A percentile compares a stretch with the other conserved stretches of the same genome.
Conservation (phyloP, 192 early-diverging fungal species). For the Podila epigama region DNA sequence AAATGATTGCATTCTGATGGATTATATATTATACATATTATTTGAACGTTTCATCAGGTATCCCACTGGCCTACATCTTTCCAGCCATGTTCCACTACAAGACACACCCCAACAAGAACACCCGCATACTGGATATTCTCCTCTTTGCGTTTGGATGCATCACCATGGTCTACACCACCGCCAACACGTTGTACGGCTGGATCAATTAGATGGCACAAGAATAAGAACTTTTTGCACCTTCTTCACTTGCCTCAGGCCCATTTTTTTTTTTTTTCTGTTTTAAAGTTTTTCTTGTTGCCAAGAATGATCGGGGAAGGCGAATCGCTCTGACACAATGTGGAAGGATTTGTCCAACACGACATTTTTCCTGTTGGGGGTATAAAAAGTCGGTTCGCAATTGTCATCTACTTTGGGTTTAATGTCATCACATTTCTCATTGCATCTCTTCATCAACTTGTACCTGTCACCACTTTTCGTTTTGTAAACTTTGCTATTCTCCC, state of each 20-base stretch:
- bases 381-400: no score
- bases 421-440: no score
- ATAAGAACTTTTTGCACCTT: background rate
- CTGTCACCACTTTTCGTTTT: no score
- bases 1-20: background rate
- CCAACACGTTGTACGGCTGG: conserved; percentile 75
- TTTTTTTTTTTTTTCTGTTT: no score
- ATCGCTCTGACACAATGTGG: no score
- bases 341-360: no score
- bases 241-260: background rate
- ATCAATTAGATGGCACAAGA: conserved; percentile 5
- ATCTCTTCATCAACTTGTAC: no score
- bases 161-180: conserved; percentile 84
- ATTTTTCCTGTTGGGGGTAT: no score
- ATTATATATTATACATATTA: background rate
- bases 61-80: conserved; percentile 84
- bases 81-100: conserved; percentile 86
- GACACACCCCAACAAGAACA: conserved; percentile 60
- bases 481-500: no score
- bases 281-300: no score
- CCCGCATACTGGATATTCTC: conserved; percentile 63
- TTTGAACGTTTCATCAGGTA: conserved; percentile 40
- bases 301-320: no score
- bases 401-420: no score
- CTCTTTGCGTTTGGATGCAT: conserved; percentile 73